Base-by-base conservation (phyloP, 2,329 filamentous ascomycete species). In the Microthyrium microscopicum region DNA sequence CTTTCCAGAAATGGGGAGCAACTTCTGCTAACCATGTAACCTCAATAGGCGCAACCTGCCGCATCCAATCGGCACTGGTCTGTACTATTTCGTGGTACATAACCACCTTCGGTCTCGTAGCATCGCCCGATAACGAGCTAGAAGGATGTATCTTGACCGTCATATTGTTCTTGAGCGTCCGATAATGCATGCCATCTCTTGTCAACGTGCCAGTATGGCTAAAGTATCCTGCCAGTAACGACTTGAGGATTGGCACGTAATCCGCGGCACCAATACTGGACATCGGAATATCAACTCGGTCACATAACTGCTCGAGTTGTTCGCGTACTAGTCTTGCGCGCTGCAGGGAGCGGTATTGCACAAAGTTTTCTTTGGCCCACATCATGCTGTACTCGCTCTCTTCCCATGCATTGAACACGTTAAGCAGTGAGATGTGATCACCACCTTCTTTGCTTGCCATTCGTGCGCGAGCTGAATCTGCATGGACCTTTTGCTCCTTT, bases 401-500 rank as follows among this genome's bases (percentile, higher is more conserved):
- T 2, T 85, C 81, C 79, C 84, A 98, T 52, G 93, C 81, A 46
- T 89, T 87, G 74, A 77, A 98, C 45, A 98, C 77, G 48, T 93
- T 93, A 30, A 95, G 70, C 2, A 92, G 68, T 0, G 82, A 84
- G 4, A 89, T 52, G 46, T 93, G 81, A 50, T 98, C 89, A 26
- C 89, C 89, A 22, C 85, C 85, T 40, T 91, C 84, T 45, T 83
- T 82, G 50, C 87, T 64, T 0, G 83, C 92, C 56, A 95, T 95
- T 2, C 87, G 73, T 22, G 78, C 77, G 11, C 84, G 74, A 0
- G 89, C 89, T 40, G 79, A 82, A 53, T 98, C 87, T 9, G 89
- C 89, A 48, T 94, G 82, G 19, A 94, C 77, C 53, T 93, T 93
- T 63, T 95, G 94, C 58, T 98, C 85, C 51, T 94, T 93, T 15